Percentiles rank a stretch among this genome's conserved stretches.
Conservation (phyloP, 495 filamentous ascomycete genomes). For the Clohesyomyces aquaticus region DNA sequence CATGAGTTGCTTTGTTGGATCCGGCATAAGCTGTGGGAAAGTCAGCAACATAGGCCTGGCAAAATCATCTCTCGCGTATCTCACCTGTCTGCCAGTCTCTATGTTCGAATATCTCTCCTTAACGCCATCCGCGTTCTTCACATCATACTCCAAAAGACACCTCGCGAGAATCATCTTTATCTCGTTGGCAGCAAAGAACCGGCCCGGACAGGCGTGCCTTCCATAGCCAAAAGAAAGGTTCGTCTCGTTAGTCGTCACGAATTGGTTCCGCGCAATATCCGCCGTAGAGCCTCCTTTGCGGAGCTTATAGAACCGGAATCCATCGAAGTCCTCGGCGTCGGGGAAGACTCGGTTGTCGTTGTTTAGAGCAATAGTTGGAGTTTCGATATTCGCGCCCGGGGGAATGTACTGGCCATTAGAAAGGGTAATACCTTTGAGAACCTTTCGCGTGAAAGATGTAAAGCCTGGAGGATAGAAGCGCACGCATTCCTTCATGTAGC, state of each 20-base stretch:
- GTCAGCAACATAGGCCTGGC: too few relatives aligned
- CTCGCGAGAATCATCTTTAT: conserved; percentile 36
- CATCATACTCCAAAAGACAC: conserved; percentile 24
- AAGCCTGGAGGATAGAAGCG: conserved; percentile 17
- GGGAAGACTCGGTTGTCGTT: conserved; percentile 30
- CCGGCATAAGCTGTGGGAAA: conserved; percentile 14
- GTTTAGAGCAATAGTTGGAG: conserved; percentile 23
- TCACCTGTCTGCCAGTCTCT: neutral
- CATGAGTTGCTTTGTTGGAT: conserved; percentile 27
- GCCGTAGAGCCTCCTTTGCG: conserved; percentile 2
- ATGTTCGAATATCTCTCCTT: conserved; percentile 22
- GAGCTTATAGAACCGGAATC: conserved; percentile 32
- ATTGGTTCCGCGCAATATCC: conserved; percentile 28
- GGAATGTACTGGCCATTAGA: conserved; percentile 38
- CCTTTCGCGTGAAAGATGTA: conserved; percentile 36
- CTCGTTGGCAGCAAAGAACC: conserved; percentile 37
- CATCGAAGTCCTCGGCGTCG: conserved; percentile 30
- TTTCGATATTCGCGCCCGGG: conserved; percentile 25
- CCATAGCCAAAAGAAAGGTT: conserved; percentile 30
- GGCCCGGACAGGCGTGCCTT: conserved; percentile 30
- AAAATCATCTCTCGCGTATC: too few relatives aligned
- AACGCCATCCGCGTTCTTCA: conserved; percentile 26
- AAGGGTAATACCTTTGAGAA: conserved; percentile 31
- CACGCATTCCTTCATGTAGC: conserved; percentile 35
- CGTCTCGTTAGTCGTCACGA: conserved; percentile 30